Evolutionary conservation across 208 protist species (phyloP).

Genomic region (Trypanosoma vivax): DNA sequence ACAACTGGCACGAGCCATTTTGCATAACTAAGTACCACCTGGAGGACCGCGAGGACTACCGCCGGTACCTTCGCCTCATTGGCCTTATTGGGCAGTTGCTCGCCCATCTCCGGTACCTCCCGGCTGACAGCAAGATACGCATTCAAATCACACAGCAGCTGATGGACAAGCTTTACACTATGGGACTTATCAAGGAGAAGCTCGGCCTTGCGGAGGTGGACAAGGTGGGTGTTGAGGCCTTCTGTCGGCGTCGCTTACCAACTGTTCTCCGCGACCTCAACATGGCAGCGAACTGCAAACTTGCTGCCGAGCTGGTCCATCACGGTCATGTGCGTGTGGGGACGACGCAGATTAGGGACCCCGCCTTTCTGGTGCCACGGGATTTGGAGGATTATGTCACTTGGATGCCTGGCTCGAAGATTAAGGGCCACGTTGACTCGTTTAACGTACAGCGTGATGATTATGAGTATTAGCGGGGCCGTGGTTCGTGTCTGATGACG

Average conservation of each 20-base stretch:
- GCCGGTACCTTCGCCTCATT: conserved; percentile 81
- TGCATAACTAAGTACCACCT: conserved; percentile 91
- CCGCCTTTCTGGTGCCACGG: conserved; percentile 82
- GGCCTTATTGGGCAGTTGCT: conserved; percentile 84
- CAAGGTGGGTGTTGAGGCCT: conserved; percentile 85
- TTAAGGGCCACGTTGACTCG: conserved; percentile 78
- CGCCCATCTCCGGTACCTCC: conserved; percentile 83
- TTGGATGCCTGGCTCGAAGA: conserved; percentile 88
- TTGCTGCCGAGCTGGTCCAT: conserved; percentile 75
- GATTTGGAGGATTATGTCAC: conserved; percentile 81
- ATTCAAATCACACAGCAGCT: conserved; percentile 89
- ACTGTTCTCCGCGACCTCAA: conserved; percentile 83
- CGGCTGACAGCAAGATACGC: conserved; percentile 77
- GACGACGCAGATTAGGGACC: conserved; percentile 81
- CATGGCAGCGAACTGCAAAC: conserved; percentile 85
- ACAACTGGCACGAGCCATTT: conserved; percentile 89
- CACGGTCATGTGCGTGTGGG: conserved; percentile 89
- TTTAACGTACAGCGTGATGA: conserved; percentile 87
- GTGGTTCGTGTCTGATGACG: too few relatives aligned
- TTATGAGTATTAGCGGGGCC: conserved; percentile 46
- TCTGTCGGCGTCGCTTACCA: conserved; percentile 84
- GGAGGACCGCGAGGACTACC: conserved; percentile 90
- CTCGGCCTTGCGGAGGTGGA: conserved; percentile 81
- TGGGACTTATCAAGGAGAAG: conserved; percentile 86
- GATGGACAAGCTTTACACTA: conserved; percentile 85